phyloP scores from a whole-genome alignment of 2,329 filamentous ascomycete genomes.

The Microcyclosporella mali region DNA sequence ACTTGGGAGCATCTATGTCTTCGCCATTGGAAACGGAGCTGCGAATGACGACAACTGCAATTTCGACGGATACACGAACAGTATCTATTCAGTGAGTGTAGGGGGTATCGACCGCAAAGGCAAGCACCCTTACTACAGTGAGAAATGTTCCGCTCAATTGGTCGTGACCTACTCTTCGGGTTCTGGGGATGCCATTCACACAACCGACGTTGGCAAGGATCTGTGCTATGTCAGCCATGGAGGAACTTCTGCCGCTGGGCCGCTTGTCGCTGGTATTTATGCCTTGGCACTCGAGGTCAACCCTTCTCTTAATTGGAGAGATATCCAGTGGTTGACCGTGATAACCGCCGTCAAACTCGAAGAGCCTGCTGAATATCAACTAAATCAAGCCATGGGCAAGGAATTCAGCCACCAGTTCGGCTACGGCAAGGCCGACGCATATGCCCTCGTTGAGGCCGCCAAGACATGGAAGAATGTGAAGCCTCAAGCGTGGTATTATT shows the following conservation, averaged over 20 bases:
- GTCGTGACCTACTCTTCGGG: constrained; percentile 97
- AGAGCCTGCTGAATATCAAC: constrained; percentile 70
- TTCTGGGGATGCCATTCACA: constrained; percentile 82
- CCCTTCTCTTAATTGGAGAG: constrained; percentile 85
- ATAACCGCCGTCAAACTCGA: constrained; percentile 78
- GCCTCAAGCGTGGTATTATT: constrained; percentile 90
- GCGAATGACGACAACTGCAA: constrained; percentile 90
- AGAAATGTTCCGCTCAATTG: constrained; percentile 89
- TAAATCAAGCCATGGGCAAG: constrained; percentile 67
- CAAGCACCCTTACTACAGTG: constrained; percentile 90
- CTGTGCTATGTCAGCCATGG: constrained; percentile 77
- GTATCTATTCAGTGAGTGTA: constrained; percentile 96
- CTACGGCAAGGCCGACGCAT: constrained; percentile 91
- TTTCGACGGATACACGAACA: constrained; percentile 98
- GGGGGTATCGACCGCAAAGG: constrained; percentile 85
- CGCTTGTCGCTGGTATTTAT: constrained; percentile 85
- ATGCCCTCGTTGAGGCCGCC: constrained; percentile 73
- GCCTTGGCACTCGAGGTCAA: constrained; percentile 79
- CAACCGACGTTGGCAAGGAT: constrained; percentile 82
- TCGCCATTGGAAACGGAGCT: constrained; percentile 93
- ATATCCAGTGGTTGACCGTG: constrained; percentile 86
- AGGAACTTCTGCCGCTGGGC: constrained; percentile 91
- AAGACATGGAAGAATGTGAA: constrained; percentile 85
- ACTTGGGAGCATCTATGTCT: constrained; percentile 88
- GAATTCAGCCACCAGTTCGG: constrained; percentile 92